Base-by-base conservation (phyloP, 2,329 filamentous ascomycete genomes). In the Cladophialophora yegresii region DNA sequence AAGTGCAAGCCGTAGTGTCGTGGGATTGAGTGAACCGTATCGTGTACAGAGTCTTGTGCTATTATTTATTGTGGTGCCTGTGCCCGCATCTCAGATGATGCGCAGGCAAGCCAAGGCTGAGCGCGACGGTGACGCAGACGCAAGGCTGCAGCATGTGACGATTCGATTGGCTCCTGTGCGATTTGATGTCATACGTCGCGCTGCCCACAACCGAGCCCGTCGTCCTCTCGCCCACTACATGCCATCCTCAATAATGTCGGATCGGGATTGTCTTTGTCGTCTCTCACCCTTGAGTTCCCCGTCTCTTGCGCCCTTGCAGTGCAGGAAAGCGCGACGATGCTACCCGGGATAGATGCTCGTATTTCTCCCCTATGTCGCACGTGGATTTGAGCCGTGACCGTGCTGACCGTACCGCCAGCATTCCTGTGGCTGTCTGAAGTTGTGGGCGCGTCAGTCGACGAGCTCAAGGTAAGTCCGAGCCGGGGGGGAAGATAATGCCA, bases 331-430 rank as follows among this genome's bases (percentile, higher is more conserved):
- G 54, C 70, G 23, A 76, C 63, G 57, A 89, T 89, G 87, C 76
- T 89, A 67, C 86, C 87, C 61, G 87, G 84, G 72, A 85, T 89
- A 73, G 82, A 89, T 73, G 75, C 78, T 67, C 82, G 87, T 88
- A 79, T 71, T 82, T 62, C 6, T 55, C 40, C 28, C 22, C 13
- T 3, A 2, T 30, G 55, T 26, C 49, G 28, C 3, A 28, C 26
- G 45, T 54, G 30, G 47, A 53, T 59, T 43, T 59, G 55, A 49
- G 45, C 40, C 62, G 56, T 40, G 26, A n/a, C 20, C 47, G 33
- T 22, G 12, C 55, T 61, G 54, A 64, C 62, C 26, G 22, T 43
- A 16, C 20, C 13, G 4, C n/a, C 67, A 89, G 87, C 87, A 58
- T 90, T 90, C 72, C 77, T 81, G 63, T 85, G 86, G 76, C 79